Evolutionary conservation across 345 rosid species (phyloP), one percentile per base, ranked within the genome.

Genomic region (Stellera chamaejasme): DNA sequence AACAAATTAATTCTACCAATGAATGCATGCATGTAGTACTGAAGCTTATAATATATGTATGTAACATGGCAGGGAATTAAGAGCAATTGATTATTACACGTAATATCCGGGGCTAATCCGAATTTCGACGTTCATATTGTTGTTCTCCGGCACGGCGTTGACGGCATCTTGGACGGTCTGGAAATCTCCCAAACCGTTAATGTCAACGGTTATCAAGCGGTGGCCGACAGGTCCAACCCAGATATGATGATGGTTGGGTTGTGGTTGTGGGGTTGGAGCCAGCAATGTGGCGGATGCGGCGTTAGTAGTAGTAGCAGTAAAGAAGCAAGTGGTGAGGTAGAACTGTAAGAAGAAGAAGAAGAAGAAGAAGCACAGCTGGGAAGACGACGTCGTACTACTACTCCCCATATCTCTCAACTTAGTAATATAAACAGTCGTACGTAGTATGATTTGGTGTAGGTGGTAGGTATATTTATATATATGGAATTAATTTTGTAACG

Each of bases 151-250:
- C 36, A 92, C 71, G 41, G 93, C 76, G 66, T 88, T 79, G 6
- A 92, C 79, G 5, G 98, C 98, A 5, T 77, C 96, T 62, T 92
- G 98, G 27, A 92, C 90, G 2, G 95, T 80, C 47, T 55, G 78
- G 73, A 79, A 92, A 68, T 81, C 73, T 5, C 83, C 80, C 10
- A 68, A 73, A 43, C 98, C 95, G 14, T 70, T 52, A 44, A 73
- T 43, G 27, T 79, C 77, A 39, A 92, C 95, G 5, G 85, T 82
- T 74, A 92, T 86, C 47, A 75, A 69, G 26, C 73, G 85, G 76
- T 76, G 75, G 39, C 98, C 96, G 61, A 76, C 59, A 1, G 98
- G 98, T 39, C 88, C 93, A 0, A 84, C 68, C 95, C 98, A 88
- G 54, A 65, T 70, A 65, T 69, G 87, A 58, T 47, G 39, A 32